Evolutionary conservation across 306 rosid species (phyloP), one percentile per base, ranked within the genome.

Genomic region (Cucurbita pepo): DNA sequence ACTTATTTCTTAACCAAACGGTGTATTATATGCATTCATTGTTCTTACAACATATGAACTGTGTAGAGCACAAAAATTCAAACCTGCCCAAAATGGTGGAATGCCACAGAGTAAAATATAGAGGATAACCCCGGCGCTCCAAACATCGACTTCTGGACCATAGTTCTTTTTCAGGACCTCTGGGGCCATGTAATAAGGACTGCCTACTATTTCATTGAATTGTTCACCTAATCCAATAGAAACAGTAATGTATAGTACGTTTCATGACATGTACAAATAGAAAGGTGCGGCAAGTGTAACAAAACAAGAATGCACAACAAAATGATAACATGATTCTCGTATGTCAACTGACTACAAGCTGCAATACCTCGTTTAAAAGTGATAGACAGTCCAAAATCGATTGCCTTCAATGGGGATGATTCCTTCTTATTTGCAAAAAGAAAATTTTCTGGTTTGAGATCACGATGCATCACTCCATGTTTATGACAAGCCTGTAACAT

Each of bases 21-120:
- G 13, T 16, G 67, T 22, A 19, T 10, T 22, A 19, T 10, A 18
- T 13, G 67, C 15, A 21, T 73, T 41, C 19, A 36, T 6, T 73
- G 6, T 56, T 53, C 19, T 53, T 34, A 37, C 34, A 18, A 53
- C 16, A 45, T 19, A 61, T 40, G 69, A 38, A 56, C 47, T 8
- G 3, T 53, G 53, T 41, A 43, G 50, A 21, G n/a, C 18, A 50
- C 19, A 65, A 48, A 30, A 57, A 76, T 55, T 34, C 86, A 77
- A 56, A 92, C 98, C 98, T 76, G 97, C 97, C 97, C 97, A 91
- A 77, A 91, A 91, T 16, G 96, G 97, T 37, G 97, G 97, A 72
- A 80, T 87, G 54, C 97, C 97, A 79, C 88, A 83, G 48, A 91
- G 89, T 76, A 91, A 80, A 76, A 91, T 91, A 77, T 91, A 91